phyloP scores from a whole-genome alignment of 2,329 filamentous ascomycete species.

The Talaromyces sp. region DNA sequence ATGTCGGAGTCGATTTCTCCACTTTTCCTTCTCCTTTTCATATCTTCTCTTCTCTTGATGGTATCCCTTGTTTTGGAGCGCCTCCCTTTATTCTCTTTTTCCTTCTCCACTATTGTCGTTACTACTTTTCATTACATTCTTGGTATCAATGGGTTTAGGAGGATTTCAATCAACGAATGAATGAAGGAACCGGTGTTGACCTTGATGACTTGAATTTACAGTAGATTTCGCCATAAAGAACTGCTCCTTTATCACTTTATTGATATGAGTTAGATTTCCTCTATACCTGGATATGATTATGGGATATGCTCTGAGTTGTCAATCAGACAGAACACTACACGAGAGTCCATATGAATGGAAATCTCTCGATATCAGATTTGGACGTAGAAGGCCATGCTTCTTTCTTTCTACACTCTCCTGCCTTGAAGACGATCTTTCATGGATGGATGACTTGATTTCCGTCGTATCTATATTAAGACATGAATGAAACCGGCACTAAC shows the following conservation, averaged over 20 bases:
- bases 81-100: background rate
- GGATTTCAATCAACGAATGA: background rate
- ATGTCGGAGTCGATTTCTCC: slow-evolving; percentile 5
- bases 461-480: background rate
- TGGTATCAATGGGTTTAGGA: background rate
- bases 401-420: background rate
- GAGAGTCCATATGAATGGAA: too few relatives aligned
- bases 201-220: slow-evolving; percentile 5
- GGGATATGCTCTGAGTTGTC: too few relatives aligned
- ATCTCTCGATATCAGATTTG: too few relatives aligned
- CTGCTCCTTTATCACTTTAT: too few relatives aligned
- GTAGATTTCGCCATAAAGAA: too few relatives aligned
- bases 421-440: background rate
- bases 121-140: slow-evolving; percentile 1
- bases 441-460: background rate
- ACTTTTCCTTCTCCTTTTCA: slow-evolving; percentile 18
- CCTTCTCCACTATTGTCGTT: slow-evolving; percentile 4
- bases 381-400: too few relatives aligned
- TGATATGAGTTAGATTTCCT: too few relatives aligned
- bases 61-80: background rate
- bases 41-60: background rate
- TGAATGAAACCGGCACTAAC: background rate
- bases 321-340: too few relatives aligned
- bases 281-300: too few relatives aligned
- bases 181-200: background rate